phyloP scores from a whole-genome alignment of 2,329 filamentous ascomycete genomes.

The Fulvia fulva region DNA sequence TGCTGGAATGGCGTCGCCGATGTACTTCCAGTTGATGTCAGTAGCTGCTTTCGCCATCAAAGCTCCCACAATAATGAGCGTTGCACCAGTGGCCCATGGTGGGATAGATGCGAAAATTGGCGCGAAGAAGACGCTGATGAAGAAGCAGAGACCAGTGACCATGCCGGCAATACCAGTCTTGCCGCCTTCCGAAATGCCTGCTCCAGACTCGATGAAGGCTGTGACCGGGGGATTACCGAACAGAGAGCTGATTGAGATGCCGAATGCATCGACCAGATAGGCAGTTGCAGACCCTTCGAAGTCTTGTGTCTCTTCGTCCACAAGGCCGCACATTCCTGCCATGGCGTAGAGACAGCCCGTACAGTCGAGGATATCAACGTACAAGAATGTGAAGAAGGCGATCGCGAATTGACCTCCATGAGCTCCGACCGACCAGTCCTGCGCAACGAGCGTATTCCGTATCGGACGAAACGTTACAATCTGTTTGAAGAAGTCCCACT shows the following conservation, averaged over 20 bases:
- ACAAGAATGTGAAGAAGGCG: conserved; percentile 82
- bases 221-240: conserved; percentile 78
- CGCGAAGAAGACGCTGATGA: conserved; percentile 83
- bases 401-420: conserved; percentile 75
- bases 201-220: conserved; percentile 81
- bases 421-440: conserved; percentile 66
- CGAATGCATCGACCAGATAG: conserved; percentile 77
- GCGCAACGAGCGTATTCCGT: conserved; percentile 61
- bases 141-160: conserved; percentile 74
- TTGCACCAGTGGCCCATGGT: conserved; percentile 83
- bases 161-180: conserved; percentile 81
- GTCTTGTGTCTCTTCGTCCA: conserved; percentile 78
- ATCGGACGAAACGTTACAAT: conserved; percentile 83
- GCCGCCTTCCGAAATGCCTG: conserved; percentile 83
- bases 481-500: conserved; percentile 83
- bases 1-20: conserved; percentile 77
- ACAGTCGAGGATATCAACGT: conserved; percentile 83
- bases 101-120: conserved; percentile 88
- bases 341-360: conserved; percentile 87
- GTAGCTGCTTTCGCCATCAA: conserved; percentile 77
- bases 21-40: conserved; percentile 86
- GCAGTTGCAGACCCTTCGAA: conserved; percentile 82
- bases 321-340: conserved; percentile 75
- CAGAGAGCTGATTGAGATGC: conserved; percentile 75
- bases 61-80: conserved; percentile 80